These are phyloP conservation scores for Phytophthora vignae DNA, from an alignment of 352 stramenopile species.

Conservation along the genomic window DNA sequence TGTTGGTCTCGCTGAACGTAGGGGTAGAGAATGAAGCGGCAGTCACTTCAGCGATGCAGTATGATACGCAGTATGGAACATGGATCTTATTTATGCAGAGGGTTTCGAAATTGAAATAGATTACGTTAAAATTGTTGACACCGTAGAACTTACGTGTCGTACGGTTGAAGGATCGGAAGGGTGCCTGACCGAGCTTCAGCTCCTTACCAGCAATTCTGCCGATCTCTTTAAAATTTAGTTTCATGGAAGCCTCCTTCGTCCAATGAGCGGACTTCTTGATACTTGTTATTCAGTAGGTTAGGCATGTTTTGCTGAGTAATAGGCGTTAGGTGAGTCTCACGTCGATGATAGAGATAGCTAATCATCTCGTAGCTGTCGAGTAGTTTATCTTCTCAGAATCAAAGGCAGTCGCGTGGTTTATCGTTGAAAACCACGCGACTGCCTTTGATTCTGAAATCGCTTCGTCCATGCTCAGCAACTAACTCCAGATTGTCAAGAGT, in stretches of 20 bases:
- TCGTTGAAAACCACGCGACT: neutral
- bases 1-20: neutral
- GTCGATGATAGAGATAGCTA: neutral
- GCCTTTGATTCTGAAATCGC: neutral
- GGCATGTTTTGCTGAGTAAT: neutral
- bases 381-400: neutral
- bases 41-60: neutral
- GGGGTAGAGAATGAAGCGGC: neutral
- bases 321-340: neutral
- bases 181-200: neutral
- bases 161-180: neutral
- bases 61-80: neutral
- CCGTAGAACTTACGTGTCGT: neutral
- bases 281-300: neutral
- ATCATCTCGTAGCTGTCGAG: neutral
- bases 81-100: neutral
- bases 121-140: neutral
- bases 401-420: too few species aligned
- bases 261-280: neutral
- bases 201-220: neutral
- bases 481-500: neutral
- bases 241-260: neutral
- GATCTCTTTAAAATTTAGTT: neutral
- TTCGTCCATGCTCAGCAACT: neutral
- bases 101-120: neutral